phyloP scores from a whole-genome alignment of 2,329 filamentous ascomycete species.

The Colletotrichum sp. region DNA sequence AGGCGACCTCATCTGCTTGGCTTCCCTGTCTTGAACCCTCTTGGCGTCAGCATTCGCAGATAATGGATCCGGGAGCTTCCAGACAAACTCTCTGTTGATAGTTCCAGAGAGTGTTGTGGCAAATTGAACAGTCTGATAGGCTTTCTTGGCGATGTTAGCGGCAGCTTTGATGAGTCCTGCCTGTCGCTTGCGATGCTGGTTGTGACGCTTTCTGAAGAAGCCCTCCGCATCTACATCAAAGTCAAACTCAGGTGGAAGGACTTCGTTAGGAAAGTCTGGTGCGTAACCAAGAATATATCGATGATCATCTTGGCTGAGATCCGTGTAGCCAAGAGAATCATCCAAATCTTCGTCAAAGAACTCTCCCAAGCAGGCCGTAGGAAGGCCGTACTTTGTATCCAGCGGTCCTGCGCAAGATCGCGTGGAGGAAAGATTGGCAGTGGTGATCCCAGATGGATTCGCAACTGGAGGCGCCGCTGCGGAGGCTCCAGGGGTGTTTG shows the following conservation, averaged over 20 bases:
- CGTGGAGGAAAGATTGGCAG: neutral
- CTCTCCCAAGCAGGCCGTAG: slow-evolving; percentile 28
- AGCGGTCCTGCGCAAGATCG: neutral
- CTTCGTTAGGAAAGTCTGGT: neutral
- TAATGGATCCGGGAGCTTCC: slow-evolving; percentile 24
- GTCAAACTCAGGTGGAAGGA: neutral
- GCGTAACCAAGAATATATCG: neutral
- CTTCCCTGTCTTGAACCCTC: slow-evolving; percentile 20
- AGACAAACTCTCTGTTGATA: slow-evolving; percentile 21
- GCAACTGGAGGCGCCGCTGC: neutral
- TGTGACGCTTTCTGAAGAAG: neutral
- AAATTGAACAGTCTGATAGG: neutral
- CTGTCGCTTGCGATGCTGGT: neutral
- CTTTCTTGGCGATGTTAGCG: neutral
- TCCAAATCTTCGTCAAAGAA: slow-evolving; percentile 34
- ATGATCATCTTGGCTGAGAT: neutral
- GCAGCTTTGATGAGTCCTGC: neutral
- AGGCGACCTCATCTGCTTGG: slow-evolving; percentile 27
- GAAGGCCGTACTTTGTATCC: slow-evolving; percentile 27
- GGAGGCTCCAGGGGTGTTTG: neutral
- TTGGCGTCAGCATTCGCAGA: slow-evolving; percentile 4
- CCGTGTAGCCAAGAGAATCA: slow-evolving; percentile 25
- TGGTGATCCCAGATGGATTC: neutral
- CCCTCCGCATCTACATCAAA: neutral
- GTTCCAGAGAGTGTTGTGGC: slow-evolving; percentile 11